phyloP scores from a whole-genome alignment of 495 filamentous ascomycete genomes.

The Thermochaetoides thermophila region DNA sequence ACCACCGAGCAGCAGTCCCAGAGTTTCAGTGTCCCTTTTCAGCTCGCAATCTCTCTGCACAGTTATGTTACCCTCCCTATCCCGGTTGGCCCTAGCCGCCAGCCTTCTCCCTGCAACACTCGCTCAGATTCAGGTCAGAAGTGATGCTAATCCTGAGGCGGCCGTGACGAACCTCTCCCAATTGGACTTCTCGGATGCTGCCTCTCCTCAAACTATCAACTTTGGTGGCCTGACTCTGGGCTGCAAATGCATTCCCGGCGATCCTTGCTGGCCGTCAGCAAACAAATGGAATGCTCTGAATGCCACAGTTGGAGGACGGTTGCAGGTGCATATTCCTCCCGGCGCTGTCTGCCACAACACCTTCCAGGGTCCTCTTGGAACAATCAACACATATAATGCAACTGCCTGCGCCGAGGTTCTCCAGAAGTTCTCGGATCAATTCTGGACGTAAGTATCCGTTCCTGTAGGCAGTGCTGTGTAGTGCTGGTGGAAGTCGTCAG shows the following conservation, averaged over 20 bases:
- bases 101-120: background rate
- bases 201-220: background rate
- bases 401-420: conserved; percentile 20
- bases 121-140: conserved; percentile 1
- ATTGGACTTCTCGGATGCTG: conserved; percentile 6
- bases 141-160: background rate
- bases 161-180: background rate
- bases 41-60: background rate
- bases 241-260: conserved; percentile 28
- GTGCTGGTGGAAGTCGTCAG: background rate
- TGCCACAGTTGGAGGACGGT: conserved; percentile 21
- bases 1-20: background rate
- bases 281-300: conserved; percentile 23
- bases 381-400: conserved; percentile 24
- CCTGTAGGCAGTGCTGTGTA: background rate
- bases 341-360: conserved; percentile 25
- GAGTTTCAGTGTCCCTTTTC: background rate
- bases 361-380: conserved; percentile 24
- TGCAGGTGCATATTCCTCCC: conserved; percentile 24
- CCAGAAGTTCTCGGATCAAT: conserved; percentile 21
- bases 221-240: conserved; percentile 18
- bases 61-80: background rate
- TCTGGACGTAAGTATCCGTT: conserved; percentile 18
- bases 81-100: background rate
- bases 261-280: conserved; percentile 27